Conservation (phyloP, 345 rosid genomes). For the Turnera subulata region DNA sequence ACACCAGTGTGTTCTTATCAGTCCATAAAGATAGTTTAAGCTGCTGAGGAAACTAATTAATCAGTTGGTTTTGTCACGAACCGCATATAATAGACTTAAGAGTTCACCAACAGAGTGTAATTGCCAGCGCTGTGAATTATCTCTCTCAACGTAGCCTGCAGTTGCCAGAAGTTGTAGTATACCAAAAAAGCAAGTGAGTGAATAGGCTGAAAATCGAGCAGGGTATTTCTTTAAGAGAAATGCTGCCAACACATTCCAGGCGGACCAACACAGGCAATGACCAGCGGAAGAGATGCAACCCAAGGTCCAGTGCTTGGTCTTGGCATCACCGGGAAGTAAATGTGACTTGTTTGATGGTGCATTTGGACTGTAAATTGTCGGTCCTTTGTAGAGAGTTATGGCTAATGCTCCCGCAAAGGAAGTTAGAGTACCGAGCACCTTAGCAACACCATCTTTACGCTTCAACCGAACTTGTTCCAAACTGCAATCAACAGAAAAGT, state of each 20-base stretch:
- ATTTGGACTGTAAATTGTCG: conserved; percentile 42
- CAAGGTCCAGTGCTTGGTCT: conserved; percentile 53
- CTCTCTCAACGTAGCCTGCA: conserved; percentile 56
- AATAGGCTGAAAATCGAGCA: conserved; percentile 65
- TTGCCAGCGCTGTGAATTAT: conserved; percentile 48
- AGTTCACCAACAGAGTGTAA: conserved; percentile 46
- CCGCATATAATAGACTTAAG: conserved; percentile 56
- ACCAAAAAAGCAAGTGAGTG: conserved; percentile 65
- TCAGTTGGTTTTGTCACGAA: conserved; percentile 21
- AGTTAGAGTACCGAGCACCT: conserved; percentile 53
- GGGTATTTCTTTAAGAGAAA: conserved; percentile 75
- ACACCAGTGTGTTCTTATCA: conserved; percentile 2
- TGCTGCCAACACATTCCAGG: conserved; percentile 81
- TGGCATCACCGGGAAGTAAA: conserved; percentile 22
- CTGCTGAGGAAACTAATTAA: not conserved
- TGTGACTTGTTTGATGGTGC: conserved; percentile 10
- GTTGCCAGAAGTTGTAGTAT: conserved; percentile 56
- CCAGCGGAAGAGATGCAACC: conserved; percentile 71
- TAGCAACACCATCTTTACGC: conserved; percentile 55
- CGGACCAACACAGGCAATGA: conserved; percentile 83
- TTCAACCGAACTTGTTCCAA: conserved; percentile 49
- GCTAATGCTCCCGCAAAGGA: conserved; percentile 55
- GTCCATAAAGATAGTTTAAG: not conserved
- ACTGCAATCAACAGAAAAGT: conserved; percentile 27
- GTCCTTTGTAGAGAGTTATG: conserved; percentile 63